Conservation (phyloP, 139 green algal genomes). For the Gonium pectorale region DNA sequence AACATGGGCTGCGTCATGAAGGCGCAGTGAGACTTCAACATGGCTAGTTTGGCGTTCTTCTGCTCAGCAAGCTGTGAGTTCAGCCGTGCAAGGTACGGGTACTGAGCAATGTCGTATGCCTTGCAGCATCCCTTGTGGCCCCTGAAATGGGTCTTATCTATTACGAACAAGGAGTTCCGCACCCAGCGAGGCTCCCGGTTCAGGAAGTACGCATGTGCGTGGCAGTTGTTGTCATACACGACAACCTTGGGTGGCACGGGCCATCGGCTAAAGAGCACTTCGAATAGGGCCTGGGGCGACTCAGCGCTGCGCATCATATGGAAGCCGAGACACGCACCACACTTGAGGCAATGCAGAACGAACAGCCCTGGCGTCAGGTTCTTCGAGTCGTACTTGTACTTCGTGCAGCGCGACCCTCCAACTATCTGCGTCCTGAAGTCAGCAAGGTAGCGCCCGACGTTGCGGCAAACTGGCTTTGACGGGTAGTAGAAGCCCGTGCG, state of each 20-base stretch:
- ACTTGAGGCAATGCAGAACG: conserved; percentile 18
- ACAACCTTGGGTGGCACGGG: background rate
- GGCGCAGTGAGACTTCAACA: conserved; percentile 1
- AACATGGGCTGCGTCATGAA: conserved; percentile 7
- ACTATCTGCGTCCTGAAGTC: background rate
- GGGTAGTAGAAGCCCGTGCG: background rate
- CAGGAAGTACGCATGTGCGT: background rate
- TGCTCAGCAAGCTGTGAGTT: conserved; percentile 2
- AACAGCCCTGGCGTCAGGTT: background rate
- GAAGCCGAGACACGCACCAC: background rate
- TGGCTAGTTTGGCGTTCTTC: background rate
- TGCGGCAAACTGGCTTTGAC: background rate
- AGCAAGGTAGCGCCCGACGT: background rate
- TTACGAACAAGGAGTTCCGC: background rate
- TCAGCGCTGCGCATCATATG: background rate
- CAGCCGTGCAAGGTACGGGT: background rate
- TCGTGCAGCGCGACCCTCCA: background rate
- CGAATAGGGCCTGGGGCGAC: conserved; percentile 5
- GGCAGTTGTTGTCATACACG: conserved; percentile 22
- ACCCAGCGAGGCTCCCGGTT: background rate
- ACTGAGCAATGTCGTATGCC: background rate
- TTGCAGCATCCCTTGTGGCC: conserved; percentile 3
- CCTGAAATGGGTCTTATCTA: background rate
- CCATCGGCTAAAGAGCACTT: background rate
- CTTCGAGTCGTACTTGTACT: conserved; percentile 5